Evolutionary conservation across 306 rosid genomes (phyloP), one percentile per base, ranked within the genome.

Genomic region (Rubus parviflorus): DNA sequence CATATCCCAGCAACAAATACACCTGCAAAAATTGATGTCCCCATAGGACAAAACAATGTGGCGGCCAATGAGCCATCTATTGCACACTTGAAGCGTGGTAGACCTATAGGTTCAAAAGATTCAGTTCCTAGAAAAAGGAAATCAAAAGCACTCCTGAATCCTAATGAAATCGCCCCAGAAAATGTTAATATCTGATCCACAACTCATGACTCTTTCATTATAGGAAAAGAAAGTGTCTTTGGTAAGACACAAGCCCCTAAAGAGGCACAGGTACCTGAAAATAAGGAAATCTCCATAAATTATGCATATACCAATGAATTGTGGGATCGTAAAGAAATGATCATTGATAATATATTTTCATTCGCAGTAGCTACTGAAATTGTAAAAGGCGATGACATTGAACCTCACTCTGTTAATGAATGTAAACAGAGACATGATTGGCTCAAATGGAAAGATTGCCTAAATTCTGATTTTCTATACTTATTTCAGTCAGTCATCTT

Each of bases 1-100:
- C 56, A 23, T 63, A 63, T 76, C 5, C 62, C 40, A 65, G 22
- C 8, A 30, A 38, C 13, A 48, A 76, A 76, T 49, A 17, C 70
- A 60, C 71, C 70, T 6, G 16, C 19, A 13, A 11, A 8, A 22
- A 61, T 60, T 62, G 58, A 75, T 45, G n/a, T 60, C 30, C 79
- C 15, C 2, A 20, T 9, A 30, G 71, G 42, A 75, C 8, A 7
- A 78, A 17, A 16, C 3, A 62, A 14, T 75, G 16, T 9, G 1
- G 46, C 15, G 17, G 40, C 64, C 2, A 78, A 54, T 42, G 43
- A 79, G 6, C 30, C 35, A 48, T 49, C 72, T 68, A 17, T 5
- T 10, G 17, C 23, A 57, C 56, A 15, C 46, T 23, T 7, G 8
- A 78, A 78, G 62, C 20, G 37, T 70, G 75, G 41, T 2, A 69